Percentiles rank a stretch among this genome's conserved stretches.
Conservation (phyloP, 177 flowering plant genomes). For the Tripterygium wilfordii region DNA sequence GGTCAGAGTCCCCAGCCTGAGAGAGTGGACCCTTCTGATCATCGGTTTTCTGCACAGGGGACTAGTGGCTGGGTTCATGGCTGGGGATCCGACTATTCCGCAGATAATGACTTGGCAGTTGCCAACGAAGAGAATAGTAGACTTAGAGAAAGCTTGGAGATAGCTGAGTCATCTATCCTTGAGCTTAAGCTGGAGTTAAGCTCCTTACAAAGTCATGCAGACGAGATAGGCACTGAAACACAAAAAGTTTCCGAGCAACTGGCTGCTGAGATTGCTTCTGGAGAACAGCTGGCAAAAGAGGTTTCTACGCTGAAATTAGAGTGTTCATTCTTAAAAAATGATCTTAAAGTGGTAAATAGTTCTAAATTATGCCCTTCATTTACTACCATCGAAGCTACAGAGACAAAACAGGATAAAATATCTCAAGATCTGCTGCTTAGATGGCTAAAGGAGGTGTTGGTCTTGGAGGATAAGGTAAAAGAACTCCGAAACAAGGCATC, state of each 20-base stretch:
- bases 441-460: constrained; percentile 48
- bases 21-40: constrained; percentile 50
- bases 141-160: constrained; percentile 65
- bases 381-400: constrained; percentile 12
- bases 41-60: constrained; percentile 35
- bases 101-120: constrained; percentile 54
- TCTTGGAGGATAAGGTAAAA: constrained; percentile 56
- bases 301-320: constrained; percentile 62
- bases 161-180: constrained; percentile 62
- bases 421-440: constrained; percentile 25
- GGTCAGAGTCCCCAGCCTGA: constrained; percentile 44
- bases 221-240: constrained; percentile 62
- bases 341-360: constrained; percentile 39
- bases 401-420: constrained; percentile 14
- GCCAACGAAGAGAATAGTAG: constrained; percentile 66
- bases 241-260: constrained; percentile 52
- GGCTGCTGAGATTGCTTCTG: constrained; percentile 63
- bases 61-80: constrained; percentile 62
- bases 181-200: constrained; percentile 68
- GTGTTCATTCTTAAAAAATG: constrained; percentile 55
- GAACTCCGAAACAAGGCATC: constrained; percentile 52
- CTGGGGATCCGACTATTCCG: constrained; percentile 66
- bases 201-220: constrained; percentile 62
- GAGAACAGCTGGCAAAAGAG: constrained; percentile 59
- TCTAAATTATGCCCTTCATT: constrained; percentile 23